A percentile compares a stretch with the other conserved stretches of the same genome.
Conservation (phyloP, 2,329 filamentous ascomycete genomes). For the Epichloe amarillans region DNA sequence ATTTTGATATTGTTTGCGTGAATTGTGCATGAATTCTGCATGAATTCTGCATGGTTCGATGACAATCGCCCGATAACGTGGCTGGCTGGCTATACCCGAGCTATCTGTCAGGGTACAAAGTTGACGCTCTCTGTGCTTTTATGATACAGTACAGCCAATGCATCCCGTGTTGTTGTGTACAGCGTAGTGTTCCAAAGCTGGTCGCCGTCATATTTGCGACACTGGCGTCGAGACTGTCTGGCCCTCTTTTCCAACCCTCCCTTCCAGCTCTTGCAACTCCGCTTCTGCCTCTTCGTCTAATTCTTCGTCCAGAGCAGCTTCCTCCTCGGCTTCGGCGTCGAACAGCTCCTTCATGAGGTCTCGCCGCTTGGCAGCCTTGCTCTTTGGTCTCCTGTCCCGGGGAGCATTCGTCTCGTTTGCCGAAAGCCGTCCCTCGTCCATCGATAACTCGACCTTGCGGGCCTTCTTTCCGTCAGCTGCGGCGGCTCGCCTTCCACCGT, state of each 20-base stretch:
- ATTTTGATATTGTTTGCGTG: too few species aligned
- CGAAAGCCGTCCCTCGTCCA: constrained; percentile 23
- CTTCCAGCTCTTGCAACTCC: constrained; percentile 9
- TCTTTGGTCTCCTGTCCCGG: constrained; percentile 28
- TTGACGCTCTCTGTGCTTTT: not conserved
- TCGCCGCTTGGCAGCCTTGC: constrained; percentile 22
- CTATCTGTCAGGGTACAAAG: too few species aligned
- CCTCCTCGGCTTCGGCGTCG: constrained; percentile 20
- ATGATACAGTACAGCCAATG: not conserved
- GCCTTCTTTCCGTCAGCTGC: constrained; percentile 22
- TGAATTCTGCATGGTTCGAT: too few species aligned
- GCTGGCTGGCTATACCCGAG: too few species aligned
- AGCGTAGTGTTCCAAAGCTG: not conserved
- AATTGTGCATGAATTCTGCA: too few species aligned
- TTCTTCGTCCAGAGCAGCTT: constrained; percentile 17
- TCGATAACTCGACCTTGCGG: constrained; percentile 22
- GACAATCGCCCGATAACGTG: too few species aligned
- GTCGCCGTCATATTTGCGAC: not conserved
- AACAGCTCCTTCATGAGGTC: constrained; percentile 28
- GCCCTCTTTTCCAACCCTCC: not conserved
- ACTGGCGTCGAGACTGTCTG: not conserved
- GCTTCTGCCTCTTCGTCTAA: constrained; percentile 19
- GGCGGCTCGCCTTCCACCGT: constrained; percentile 32
- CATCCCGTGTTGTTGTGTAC: not conserved
- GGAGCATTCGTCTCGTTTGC: constrained; percentile 24